Evolutionary conservation across 768 basidiomycete genomes (phyloP).

Genomic region (Mycena galopus): DNA sequence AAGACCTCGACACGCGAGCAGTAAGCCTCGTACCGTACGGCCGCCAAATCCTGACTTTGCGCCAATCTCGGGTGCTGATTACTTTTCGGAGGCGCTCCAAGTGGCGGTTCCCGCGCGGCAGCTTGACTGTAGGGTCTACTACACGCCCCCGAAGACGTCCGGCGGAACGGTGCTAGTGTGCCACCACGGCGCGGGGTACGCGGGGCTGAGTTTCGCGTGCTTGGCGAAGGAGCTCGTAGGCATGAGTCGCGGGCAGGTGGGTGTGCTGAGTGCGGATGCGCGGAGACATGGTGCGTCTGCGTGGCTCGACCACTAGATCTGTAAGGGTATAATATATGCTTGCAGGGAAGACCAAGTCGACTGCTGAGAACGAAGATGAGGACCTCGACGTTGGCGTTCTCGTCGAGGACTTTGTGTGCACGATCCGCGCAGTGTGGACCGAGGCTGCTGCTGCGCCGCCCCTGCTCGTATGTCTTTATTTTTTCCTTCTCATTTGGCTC

Average conservation of each 20-base stretch:
- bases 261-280: constrained; percentile 86
- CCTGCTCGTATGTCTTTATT: constrained; percentile 68
- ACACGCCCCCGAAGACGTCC: constrained; percentile 68
- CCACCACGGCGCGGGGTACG: constrained; percentile 96
- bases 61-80: constrained; percentile 83
- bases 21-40: constrained; percentile 47
- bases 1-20: constrained; percentile 40
- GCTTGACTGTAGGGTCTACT: constrained; percentile 85
- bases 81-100: constrained; percentile 85
- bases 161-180: constrained; percentile 84
- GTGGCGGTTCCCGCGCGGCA: constrained; percentile 73
- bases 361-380: constrained; percentile 53
- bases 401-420: constrained; percentile 77
- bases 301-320: background rate
- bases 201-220: constrained; percentile 90
- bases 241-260: constrained; percentile 76
- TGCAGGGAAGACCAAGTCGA: constrained; percentile 80
- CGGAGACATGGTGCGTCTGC: constrained; percentile 88
- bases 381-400: constrained; percentile 83
- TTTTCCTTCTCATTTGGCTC: background rate
- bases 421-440: constrained; percentile 79
- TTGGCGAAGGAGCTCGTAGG: constrained; percentile 84
- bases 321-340: background rate
- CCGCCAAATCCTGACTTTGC: constrained; percentile 72
- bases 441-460: constrained; percentile 74